Conservation (phyloP, 2,329 filamentous ascomycete genomes). For the Plectosphaerella plurivora region DNA sequence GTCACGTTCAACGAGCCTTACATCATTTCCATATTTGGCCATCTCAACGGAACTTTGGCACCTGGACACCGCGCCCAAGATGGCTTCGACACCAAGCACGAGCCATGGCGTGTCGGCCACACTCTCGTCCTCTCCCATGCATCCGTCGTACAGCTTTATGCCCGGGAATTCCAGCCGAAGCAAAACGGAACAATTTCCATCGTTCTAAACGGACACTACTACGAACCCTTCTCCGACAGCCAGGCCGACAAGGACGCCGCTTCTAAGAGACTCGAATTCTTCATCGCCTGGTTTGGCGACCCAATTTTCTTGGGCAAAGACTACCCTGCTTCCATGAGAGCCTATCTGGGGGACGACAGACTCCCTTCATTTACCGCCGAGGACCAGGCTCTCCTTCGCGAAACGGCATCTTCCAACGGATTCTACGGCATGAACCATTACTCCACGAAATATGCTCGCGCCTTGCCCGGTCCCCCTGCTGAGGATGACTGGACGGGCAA, state of each 20-base stretch:
- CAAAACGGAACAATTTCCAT: conserved; percentile 28
- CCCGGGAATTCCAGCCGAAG: conserved; percentile 20
- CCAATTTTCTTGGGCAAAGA: conserved; percentile 28
- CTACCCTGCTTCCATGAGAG: conserved; percentile 13
- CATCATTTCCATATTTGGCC: conserved; percentile 32
- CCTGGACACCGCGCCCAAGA: conserved; percentile 29
- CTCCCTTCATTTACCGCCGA: conserved; percentile 21
- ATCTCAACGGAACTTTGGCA: conserved; percentile 27
- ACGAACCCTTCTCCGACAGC: conserved; percentile 29
- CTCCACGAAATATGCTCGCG: conserved; percentile 28
- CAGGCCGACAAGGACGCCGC: conserved; percentile 18
- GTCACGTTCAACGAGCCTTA: conserved; percentile 34
- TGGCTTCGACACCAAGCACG: conserved; percentile 26
- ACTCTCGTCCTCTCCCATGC: conserved; percentile 30
- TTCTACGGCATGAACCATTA: conserved; percentile 39
- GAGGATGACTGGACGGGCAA: conserved; percentile 21
- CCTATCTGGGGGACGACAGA: conserved; percentile 21
- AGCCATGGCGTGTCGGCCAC: conserved; percentile 31
- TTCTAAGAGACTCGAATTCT: conserved; percentile 30
- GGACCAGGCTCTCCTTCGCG: conserved; percentile 18
- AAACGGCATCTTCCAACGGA: conserved; percentile 14
- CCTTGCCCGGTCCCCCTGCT: conserved; percentile 16
- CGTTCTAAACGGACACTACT: conserved; percentile 31
- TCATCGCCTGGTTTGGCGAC: conserved; percentile 34
- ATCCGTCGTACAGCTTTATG: conserved; percentile 24